phyloP scores from a whole-genome alignment of 2,329 filamentous ascomycete species.

The Pseudogymnoascus sp. region DNA sequence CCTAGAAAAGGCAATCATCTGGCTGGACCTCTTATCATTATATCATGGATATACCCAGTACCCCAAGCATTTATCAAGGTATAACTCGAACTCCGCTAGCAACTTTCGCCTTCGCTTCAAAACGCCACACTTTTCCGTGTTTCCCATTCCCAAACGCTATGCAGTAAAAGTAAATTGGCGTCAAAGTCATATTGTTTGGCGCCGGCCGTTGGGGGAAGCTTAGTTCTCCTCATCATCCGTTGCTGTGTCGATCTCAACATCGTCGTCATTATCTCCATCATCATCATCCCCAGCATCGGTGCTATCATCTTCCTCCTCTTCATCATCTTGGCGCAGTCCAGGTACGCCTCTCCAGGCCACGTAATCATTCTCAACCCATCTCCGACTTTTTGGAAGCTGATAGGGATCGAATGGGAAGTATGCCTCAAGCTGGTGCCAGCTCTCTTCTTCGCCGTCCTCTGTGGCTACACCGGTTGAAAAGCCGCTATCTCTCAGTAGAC shows the following conservation, averaged over 20 bases:
- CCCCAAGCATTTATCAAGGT: neutral
- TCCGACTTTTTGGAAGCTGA: constrained; percentile 74
- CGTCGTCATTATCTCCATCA: neutral
- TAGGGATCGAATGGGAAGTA: constrained; percentile 99
- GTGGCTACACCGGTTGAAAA: constrained; percentile 41
- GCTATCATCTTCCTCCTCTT: constrained; percentile 46
- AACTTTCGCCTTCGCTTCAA: neutral
- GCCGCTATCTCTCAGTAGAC: constrained; percentile 45
- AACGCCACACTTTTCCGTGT: constrained; percentile 8
- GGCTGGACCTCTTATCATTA: neutral
- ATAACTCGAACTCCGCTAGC: constrained; percentile 2
- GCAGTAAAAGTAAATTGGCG: constrained; percentile 3
- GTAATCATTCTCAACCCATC: constrained; percentile 82
- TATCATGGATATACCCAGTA: neutral
- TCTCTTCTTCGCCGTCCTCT: constrained; percentile 49
- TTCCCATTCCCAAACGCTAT: constrained; percentile 5
- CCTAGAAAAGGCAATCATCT: neutral
- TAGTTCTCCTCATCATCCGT: constrained; percentile 7
- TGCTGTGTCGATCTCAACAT: constrained; percentile 1
- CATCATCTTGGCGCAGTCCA: constrained; percentile 53
- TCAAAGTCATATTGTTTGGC: neutral
- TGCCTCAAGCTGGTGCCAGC: constrained; percentile 77
- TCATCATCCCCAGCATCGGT: constrained; percentile 30
- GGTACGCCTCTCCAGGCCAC: constrained; percentile 70
- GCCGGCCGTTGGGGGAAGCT: neutral